Evolutionary conservation across 805 yeast genomes (phyloP).

Genomic region (Isabelozyma pseudorhagii): DNA sequence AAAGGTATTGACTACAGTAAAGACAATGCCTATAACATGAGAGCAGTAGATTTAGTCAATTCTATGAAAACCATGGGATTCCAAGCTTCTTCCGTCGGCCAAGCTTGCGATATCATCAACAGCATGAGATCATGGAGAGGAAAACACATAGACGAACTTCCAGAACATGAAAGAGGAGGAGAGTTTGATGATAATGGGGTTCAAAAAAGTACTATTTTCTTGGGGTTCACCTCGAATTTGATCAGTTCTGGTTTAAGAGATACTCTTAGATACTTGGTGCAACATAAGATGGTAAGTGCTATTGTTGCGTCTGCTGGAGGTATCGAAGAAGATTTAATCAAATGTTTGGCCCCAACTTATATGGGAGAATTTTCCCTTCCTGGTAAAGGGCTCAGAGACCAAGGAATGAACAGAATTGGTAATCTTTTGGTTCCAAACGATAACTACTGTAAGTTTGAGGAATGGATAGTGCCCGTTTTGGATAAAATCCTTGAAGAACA

Average conservation of each 20-base stretch:
- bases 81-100: constrained; percentile 84
- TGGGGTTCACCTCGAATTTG: constrained; percentile 96
- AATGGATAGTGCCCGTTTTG: constrained; percentile 95
- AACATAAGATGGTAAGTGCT: constrained; percentile 91
- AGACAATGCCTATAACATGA: constrained; percentile 70
- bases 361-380: constrained; percentile 85
- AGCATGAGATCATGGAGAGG: constrained; percentile 96
- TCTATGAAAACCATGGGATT: constrained; percentile 96
- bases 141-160: constrained; percentile 60
- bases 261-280: constrained; percentile 83
- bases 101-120: constrained; percentile 89
- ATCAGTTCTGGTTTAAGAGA: constrained; percentile 94
- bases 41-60: constrained; percentile 72
- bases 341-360: constrained; percentile 93
- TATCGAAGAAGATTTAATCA: constrained; percentile 94
- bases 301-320: constrained; percentile 99
- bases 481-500: constrained; percentile 89
- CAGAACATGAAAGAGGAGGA: constrained; percentile 66
- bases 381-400: constrained; percentile 81
- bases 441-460: constrained; percentile 95
- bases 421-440: constrained; percentile 96
- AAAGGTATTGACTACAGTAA: constrained; percentile 87
- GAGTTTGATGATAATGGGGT: constrained; percentile 72
- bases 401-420: constrained; percentile 98
- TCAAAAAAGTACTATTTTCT: constrained; percentile 85